Evolutionary conservation across 2,329 filamentous ascomycete genomes (phyloP), one percentile per base, ranked within the genome.

Genomic region (Bisporella sp.): DNA sequence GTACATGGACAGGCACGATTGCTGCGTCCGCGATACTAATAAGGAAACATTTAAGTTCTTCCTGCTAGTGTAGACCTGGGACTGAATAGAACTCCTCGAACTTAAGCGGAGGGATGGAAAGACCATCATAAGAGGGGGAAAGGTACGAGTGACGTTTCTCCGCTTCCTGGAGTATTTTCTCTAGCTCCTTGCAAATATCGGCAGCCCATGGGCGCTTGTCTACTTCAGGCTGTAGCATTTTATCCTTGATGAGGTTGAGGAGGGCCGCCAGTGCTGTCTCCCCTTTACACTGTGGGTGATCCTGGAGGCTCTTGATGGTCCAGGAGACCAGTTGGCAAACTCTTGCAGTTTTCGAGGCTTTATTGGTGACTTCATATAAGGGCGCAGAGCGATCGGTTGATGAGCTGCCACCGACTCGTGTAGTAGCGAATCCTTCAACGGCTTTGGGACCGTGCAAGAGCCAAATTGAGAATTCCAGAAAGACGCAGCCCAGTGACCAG

Each of bases 21-120:
- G 21, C 3, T 21, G 21, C 3, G 21, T 21, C 21, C 21, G 21
- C 21, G 3, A 21, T 21, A 3, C 21, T 21, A 3, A 21, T 21
- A 39, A 39, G 35, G 35, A 39, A 39, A n/a, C n/a, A 9, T 2
- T 39, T 9, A 39, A 39, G 35, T 39, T 3, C 35, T 39, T 88
- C 55, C 93, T 85, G 9, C 21, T 21, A 21, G 21, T 21, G 2
- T 21, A 21, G 21, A 86, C 79, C 21, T 44, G 31, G 4, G 2
- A 6, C 33, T 6, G 21, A 46, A 9, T 46, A 33, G 32, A 46
- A 46, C 6, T 13, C 13, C 4, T 46, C 21, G 5, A 46, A 46
- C 35, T 46, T 33, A 46, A 46, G 45, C 32, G 32, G 13, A 9
- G 33, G 31, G 8, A 46, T 29, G 31, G 6, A 6, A 39, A 6